These are phyloP conservation scores for Chalciporus chontae DNA, from an alignment of 768 basidiomycete species.

Conservation along the genomic window DNA sequence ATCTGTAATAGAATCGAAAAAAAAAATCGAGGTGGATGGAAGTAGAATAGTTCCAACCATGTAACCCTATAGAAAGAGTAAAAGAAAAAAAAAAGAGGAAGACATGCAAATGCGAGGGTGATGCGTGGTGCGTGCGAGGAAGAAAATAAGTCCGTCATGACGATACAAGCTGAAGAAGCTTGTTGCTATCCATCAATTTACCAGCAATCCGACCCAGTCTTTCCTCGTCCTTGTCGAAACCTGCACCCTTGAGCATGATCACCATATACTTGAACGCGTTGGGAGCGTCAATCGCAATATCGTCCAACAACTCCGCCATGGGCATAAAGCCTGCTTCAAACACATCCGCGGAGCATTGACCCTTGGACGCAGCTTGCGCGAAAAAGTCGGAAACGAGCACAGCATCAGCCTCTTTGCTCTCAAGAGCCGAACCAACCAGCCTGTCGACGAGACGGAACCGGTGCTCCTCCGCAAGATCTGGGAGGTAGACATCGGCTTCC, in stretches of 20 bases:
- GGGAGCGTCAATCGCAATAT: conserved; percentile 87
- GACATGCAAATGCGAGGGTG: conserved; percentile 12
- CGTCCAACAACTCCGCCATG: conserved; percentile 76
- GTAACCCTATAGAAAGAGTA: conserved; percentile 4
- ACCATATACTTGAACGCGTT: conserved; percentile 77
- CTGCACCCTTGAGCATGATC: conserved; percentile 67
- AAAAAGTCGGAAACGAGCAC: conserved; percentile 77
- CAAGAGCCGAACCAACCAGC: conserved; percentile 69
- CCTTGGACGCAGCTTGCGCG: conserved; percentile 54
- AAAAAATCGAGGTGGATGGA: not conserved
- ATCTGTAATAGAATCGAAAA: conserved; percentile 4
- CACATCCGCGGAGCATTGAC: conserved; percentile 50
- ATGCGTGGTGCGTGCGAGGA: not conserved
- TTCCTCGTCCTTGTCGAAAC: conserved; percentile 55
- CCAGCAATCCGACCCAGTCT: conserved; percentile 51
- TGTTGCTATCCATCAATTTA: conserved; percentile 59
- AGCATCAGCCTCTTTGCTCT: conserved; percentile 80
- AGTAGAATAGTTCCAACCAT: conserved; percentile 1
- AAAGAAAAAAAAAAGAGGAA: not conserved
- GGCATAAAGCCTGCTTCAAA: conserved; percentile 75
- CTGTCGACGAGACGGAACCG: conserved; percentile 69
- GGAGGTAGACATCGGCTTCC: conserved; percentile 87
- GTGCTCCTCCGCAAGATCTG: conserved; percentile 60
- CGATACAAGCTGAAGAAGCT: conserved; percentile 56
- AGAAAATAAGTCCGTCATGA: conserved; percentile 23